Evolutionary conservation across 768 basidiomycete genomes (phyloP).

Genomic region (Hypholoma fasciculare): DNA sequence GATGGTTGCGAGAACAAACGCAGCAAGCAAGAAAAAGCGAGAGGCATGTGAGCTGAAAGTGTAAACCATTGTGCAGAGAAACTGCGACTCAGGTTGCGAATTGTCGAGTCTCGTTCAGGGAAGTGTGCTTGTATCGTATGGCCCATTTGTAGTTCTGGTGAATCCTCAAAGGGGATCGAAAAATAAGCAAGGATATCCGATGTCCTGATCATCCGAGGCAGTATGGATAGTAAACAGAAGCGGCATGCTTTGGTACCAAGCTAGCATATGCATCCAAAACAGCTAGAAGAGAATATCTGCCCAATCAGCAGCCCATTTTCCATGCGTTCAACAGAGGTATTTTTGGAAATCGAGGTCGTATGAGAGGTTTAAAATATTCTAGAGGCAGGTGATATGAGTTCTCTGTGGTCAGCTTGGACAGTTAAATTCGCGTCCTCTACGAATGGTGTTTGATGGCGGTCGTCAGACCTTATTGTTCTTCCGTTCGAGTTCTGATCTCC

Average conservation of each 20-base stretch:
- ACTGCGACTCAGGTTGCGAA: background rate
- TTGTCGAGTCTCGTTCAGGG: conserved; percentile 1
- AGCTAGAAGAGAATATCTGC: conserved; percentile 3
- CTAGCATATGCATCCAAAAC: conserved; percentile 5
- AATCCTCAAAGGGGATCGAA: background rate
- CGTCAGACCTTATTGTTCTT: too few species aligned
- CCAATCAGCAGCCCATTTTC: conserved; percentile 16
- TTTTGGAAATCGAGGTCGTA: conserved; percentile 5
- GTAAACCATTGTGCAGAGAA: conserved; percentile 12
- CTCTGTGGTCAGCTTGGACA: too few species aligned
- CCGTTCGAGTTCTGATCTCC: too few species aligned
- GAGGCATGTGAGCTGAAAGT: conserved; percentile 14
- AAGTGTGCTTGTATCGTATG: background rate
- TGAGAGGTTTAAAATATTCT: background rate
- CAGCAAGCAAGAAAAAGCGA: conserved; percentile 24
- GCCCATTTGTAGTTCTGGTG: conserved; percentile 15
- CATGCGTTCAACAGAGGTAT: conserved; percentile 13
- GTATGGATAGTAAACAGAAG: conserved; percentile 1
- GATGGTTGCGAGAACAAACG: conserved; percentile 21
- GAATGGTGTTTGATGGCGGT: too few species aligned
- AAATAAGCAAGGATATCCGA: background rate
- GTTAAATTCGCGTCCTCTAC: too few species aligned
- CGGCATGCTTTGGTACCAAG: background rate
- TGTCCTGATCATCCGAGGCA: background rate
- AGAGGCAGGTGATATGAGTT: background rate